Percentiles rank a stretch among this genome's conserved stretches.
phyloP scores from a whole-genome alignment of 2,329 filamentous ascomycete species.

The Zymoseptoria pseudotritici region DNA sequence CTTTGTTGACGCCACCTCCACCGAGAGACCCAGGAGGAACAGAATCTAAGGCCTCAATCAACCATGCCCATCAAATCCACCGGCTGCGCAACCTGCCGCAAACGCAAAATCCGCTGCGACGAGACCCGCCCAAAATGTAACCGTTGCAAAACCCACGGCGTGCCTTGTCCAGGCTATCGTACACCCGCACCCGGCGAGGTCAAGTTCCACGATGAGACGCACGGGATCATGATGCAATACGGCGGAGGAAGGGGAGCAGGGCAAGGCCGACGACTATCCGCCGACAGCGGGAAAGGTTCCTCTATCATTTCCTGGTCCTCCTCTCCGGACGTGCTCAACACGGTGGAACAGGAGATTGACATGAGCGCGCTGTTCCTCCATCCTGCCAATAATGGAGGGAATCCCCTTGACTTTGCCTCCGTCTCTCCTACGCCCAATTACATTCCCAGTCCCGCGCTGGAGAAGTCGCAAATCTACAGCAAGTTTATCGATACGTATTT shows the following conservation, averaged over 20 bases:
- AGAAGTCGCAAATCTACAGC: constrained; percentile 19
- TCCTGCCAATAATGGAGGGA: neutral
- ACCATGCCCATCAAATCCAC: constrained; percentile 27
- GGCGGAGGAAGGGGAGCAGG: neutral
- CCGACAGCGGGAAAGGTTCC: neutral
- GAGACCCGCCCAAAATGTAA: constrained; percentile 24
- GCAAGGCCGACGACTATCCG: neutral
- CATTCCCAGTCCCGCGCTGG: constrained; percentile 9
- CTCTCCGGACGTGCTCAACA: neutral
- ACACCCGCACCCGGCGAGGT: constrained; percentile 18
- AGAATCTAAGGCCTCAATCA: neutral
- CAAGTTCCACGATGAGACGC: constrained; percentile 24
- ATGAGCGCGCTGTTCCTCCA: constrained; percentile 1
- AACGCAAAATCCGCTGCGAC: constrained; percentile 29
- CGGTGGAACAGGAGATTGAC: neutral
- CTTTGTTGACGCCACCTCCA: neutral
- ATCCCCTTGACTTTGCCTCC: constrained; percentile 1
- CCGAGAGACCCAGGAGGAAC: neutral
- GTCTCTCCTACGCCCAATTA: constrained; percentile 6
- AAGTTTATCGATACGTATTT: constrained; percentile 26
- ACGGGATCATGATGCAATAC: constrained; percentile 9
- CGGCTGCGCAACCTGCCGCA: constrained; percentile 26
- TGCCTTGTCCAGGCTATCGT: constrained; percentile 27
- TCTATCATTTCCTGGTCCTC: neutral
- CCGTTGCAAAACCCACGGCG: constrained; percentile 26